These are phyloP conservation scores for Diaporthe amygdali DNA, from an alignment of 2,329 filamentous ascomycete species.

Conservation along the genomic window DNA sequence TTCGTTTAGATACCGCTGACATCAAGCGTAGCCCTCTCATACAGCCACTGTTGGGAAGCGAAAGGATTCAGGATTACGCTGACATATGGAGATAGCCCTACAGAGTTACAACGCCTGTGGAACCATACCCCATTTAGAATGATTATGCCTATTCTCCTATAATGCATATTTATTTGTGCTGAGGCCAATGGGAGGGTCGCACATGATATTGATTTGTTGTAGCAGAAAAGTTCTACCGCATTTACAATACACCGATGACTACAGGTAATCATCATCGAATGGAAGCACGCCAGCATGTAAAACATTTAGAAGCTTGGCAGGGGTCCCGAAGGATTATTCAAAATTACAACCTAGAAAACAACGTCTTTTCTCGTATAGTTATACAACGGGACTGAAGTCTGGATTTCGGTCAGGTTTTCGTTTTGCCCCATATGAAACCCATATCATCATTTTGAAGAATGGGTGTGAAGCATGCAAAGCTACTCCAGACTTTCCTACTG, in stretches of 20 bases:
- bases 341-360: too few species aligned
- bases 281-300: not conserved
- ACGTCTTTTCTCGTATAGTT: too few species aligned
- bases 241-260: not conserved
- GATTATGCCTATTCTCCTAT: not conserved
- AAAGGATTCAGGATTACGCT: conserved; percentile 17
- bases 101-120: not conserved
- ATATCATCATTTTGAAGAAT: too few species aligned
- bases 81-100: not conserved
- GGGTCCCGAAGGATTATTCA: too few species aligned
- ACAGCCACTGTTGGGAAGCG: not conserved
- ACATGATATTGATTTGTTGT: not conserved
- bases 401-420: too few species aligned
- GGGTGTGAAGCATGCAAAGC: not conserved
- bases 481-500: not conserved
- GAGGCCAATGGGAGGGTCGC: not conserved
- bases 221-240: not conserved
- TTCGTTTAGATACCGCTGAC: not conserved
- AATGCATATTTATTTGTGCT: not conserved
- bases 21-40: not conserved
- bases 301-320: not conserved
- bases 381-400: not conserved
- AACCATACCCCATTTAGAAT: not conserved
- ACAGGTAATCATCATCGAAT: not conserved
- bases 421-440: too few species aligned